Conservation (phyloP, 257 asterid species). For the Eustoma russellianum region DNA sequence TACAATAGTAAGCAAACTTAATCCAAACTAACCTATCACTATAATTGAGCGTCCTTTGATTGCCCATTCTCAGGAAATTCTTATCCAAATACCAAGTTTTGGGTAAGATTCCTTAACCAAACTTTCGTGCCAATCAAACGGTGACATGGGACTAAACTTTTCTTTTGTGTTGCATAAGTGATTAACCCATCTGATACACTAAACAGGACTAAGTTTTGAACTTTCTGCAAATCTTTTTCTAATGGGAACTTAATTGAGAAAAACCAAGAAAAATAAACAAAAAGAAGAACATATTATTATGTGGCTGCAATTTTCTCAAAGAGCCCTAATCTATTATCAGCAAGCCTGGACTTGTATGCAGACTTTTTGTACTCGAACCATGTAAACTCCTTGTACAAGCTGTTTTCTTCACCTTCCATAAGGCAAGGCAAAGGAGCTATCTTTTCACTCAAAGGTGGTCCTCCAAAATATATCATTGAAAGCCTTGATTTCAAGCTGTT, state of each 20-base stretch:
- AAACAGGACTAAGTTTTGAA: too few relatives aligned
- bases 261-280: not conserved
- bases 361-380: conserved; percentile 35
- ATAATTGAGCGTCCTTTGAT: not conserved
- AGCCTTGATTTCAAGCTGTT: conserved; percentile 23
- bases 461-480: conserved; percentile 35
- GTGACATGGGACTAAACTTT: too few relatives aligned
- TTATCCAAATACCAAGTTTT: not conserved
- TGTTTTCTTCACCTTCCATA: conserved; percentile 22
- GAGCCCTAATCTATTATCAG: conserved; percentile 23
- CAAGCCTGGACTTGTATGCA: conserved; percentile 22
- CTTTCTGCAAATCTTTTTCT: not conserved
- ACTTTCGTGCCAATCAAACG: too few relatives aligned
- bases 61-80: not conserved
- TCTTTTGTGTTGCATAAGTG: too few relatives aligned
- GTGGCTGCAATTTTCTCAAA: conserved; percentile 28
- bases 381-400: conserved; percentile 35
- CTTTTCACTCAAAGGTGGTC: conserved; percentile 33
- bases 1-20: not conserved
- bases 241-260: not conserved
- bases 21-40: not conserved
- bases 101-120: too few relatives aligned
- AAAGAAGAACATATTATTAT: not conserved
- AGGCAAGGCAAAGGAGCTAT: conserved; percentile 31
- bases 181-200: not conserved